Evolutionary conservation across 805 yeast genomes (phyloP).

Genomic region (Schizosaccharomyces cryophilus): DNA sequence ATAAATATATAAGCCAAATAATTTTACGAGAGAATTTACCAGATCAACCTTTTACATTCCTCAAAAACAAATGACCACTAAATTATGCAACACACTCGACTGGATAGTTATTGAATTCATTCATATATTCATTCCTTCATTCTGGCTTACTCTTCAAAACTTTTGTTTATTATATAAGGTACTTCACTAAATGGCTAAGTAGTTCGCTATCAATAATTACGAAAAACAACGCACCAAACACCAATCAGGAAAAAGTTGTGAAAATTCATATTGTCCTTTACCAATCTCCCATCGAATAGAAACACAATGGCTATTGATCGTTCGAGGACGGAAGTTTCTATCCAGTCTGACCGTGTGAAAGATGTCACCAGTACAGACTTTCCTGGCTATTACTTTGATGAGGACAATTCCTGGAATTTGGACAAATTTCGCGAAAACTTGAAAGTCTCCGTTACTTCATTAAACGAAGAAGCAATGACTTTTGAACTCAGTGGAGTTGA

Average conservation of each 20-base stretch:
- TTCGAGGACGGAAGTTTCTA: slow-evolving; percentile 39
- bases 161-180: too few species aligned
- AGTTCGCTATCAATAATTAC: too few species aligned
- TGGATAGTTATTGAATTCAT: too few species aligned
- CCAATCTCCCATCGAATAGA: background rate
- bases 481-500: slow-evolving; percentile 73
- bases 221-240: too few species aligned
- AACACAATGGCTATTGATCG: background rate
- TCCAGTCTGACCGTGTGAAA: slow-evolving; percentile 75
- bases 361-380: slow-evolving; percentile 69
- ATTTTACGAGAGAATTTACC: too few species aligned
- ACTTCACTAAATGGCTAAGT: too few species aligned
- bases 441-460: slow-evolving; percentile 33
- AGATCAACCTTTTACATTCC: too few species aligned
- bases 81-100: too few species aligned
- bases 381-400: slow-evolving; percentile 55
- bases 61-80: too few species aligned
- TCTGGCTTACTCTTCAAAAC: too few species aligned
- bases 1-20: too few species aligned
- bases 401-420: slow-evolving; percentile 57
- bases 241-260: background rate
- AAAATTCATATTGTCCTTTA: background rate
- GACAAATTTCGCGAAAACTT: slow-evolving; percentile 49
- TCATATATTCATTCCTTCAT: too few species aligned
- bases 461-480: slow-evolving; percentile 37